A percentile compares a stretch with the other conserved stretches of the same genome.
phyloP scores from a whole-genome alignment of 805 yeast genomes.

The Saturnispora gosingensis region DNA sequence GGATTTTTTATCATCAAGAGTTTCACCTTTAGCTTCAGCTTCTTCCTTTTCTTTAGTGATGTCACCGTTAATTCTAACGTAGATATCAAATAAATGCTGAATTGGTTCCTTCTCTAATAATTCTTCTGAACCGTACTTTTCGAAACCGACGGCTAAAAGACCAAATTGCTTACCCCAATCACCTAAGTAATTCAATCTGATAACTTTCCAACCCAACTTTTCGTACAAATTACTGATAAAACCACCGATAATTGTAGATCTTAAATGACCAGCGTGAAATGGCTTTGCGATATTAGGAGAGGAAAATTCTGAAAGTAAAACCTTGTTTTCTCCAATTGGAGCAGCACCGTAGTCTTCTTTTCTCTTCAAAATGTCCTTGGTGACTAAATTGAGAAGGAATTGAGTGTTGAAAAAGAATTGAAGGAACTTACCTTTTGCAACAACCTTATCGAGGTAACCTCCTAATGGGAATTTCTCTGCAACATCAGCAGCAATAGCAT shows the following conservation, averaged over 20 bases:
- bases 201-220: constrained; percentile 85
- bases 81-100: constrained; percentile 88
- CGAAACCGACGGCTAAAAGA: constrained; percentile 85
- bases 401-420: constrained; percentile 76
- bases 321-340: constrained; percentile 66
- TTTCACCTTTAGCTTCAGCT: constrained; percentile 40
- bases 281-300: constrained; percentile 99
- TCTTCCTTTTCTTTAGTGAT: constrained; percentile 55
- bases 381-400: constrained; percentile 56
- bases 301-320: constrained; percentile 76
- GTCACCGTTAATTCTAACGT: constrained; percentile 78
- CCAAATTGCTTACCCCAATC: constrained; percentile 99
- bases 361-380: constrained; percentile 59
- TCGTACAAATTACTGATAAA: constrained; percentile 85
- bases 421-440: constrained; percentile 81
- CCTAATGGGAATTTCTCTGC: constrained; percentile 69
- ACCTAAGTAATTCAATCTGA: constrained; percentile 89
- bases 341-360: constrained; percentile 60
- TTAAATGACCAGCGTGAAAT: constrained; percentile 98
- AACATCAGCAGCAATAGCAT: constrained; percentile 67
- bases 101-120: constrained; percentile 70
- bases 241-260: constrained; percentile 97
- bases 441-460: constrained; percentile 57
- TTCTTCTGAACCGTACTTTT: constrained; percentile 75
- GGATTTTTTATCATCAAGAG: constrained; percentile 34